These are phyloP conservation scores for Acanthamoeba royreba DNA, from an alignment of 208 protist genomes.

Conservation along the genomic window DNA sequence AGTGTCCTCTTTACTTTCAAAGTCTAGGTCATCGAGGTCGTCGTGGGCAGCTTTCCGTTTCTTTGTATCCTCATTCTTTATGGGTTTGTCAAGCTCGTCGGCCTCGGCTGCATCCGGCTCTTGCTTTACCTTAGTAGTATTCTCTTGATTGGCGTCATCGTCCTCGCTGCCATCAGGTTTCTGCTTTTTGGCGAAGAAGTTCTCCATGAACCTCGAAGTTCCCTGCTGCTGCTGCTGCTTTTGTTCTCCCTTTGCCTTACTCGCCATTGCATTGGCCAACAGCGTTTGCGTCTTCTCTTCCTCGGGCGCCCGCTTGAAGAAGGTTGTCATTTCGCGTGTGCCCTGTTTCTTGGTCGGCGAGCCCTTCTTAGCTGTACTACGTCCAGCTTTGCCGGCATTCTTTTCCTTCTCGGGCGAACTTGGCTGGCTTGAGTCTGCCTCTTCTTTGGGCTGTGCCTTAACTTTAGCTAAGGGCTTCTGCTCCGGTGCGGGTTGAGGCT, in stretches of 20 bases:
- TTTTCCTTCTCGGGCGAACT: background rate
- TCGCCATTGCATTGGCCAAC: background rate
- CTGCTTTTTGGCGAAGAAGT: slow-evolving; percentile 15
- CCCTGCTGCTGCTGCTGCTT: no score
- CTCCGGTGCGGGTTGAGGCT: background rate
- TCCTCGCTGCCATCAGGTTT: background rate
- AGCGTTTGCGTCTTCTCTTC: slow-evolving; percentile 28
- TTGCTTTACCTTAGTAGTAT: background rate
- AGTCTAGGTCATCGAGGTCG: background rate
- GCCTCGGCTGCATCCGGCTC: background rate
- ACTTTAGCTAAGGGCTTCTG: background rate
- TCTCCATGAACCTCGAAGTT: background rate
- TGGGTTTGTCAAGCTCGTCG: background rate
- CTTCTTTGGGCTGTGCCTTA: background rate
- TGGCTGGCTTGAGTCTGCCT: background rate
- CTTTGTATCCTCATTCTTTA: background rate
- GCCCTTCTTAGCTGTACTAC: background rate
- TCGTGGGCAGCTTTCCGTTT: background rate
- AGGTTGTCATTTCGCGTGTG: background rate
- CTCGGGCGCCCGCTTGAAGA: slow-evolving; percentile 6
- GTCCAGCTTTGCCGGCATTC: background rate
- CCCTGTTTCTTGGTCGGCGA: background rate
- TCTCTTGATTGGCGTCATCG: background rate
- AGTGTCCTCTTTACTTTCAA: background rate
- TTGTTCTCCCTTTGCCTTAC: background rate